Base-by-base conservation (phyloP, 257 asterid genomes). In the Eucommia ulmoides region DNA sequence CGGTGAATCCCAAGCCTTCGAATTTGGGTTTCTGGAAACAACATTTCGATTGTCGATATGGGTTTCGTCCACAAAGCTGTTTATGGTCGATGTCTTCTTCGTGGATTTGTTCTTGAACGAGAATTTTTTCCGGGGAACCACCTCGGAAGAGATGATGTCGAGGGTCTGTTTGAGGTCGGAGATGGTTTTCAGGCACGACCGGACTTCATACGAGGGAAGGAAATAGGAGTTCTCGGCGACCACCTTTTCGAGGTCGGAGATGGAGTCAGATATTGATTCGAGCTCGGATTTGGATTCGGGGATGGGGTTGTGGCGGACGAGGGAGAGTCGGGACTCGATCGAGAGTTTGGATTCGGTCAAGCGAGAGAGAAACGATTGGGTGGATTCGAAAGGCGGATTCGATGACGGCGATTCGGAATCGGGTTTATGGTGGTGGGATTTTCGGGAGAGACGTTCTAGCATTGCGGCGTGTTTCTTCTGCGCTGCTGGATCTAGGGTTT, bases 81-180 rank as follows among this genome's bases (percentile, higher is more conserved):
- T 64, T 41, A 35, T 60, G 25, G 62, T 59, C 1, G 74, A 20
- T 24, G 56, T 8, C 56, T 73, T 79, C 48, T 72, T 78, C 26
- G 77, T 22, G 14, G 83, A 25, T 59, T 82, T 89, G 59, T 71
- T 74, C 60, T 68, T 85, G 78, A 89, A 89, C 19, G 96, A 68
- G 78, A 89, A 89, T 49, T 80, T 89, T 65, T 80, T 85, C 83
- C 59, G 84, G 17, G 97, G 96, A 49, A 77, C 52, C 66, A 84
- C 83, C 51, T 68, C 67, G 25, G 83, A 54, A 45, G 80, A 62
- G 48, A 68, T 79, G 17, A 70, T 74, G 22, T 82, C 91, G 11
- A 82, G 76, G 59, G 79, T 46, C 49, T 76, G 94, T 60, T 68
- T 76, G 64, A 88, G 94, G 20, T 71, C 55, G 1, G 60, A 45